Conservation (phyloP, 805 yeast species). For the Lipomyces japonicus region DNA sequence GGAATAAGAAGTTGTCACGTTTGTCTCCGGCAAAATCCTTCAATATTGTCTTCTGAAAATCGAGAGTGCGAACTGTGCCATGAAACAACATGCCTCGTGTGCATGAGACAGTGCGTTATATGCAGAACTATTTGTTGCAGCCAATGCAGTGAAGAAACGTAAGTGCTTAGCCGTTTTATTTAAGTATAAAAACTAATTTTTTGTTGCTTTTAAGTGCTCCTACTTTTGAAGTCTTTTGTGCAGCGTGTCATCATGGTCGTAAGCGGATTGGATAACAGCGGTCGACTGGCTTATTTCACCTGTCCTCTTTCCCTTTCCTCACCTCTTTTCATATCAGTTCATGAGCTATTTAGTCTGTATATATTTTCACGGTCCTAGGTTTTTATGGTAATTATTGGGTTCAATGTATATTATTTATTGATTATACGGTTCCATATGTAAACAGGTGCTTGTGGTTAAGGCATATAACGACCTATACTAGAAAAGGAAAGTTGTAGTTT, state of each 20-base stretch:
- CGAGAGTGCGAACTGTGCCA: constrained; percentile 22
- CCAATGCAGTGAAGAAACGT: constrained; percentile 23
- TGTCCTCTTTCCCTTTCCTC: too few relatives aligned
- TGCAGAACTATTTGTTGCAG: constrained; percentile 27
- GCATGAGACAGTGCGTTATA: constrained; percentile 25
- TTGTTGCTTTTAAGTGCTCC: constrained; percentile 6
- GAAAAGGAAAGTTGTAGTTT: not conserved
- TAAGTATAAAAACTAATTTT: not conserved
- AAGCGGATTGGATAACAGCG: too few relatives aligned
- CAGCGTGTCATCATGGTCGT: too few relatives aligned
- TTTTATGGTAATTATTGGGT: not conserved
- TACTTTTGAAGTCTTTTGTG: constrained; percentile 20
- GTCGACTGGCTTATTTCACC: too few relatives aligned
- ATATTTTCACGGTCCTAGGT: not conserved
- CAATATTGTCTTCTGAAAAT: constrained; percentile 19
- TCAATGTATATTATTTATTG: not conserved
- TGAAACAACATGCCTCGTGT: constrained; percentile 19
- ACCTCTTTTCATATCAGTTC: constrained; percentile 7
- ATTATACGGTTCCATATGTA: not conserved
- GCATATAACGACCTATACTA: not conserved
- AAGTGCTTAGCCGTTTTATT: not conserved
- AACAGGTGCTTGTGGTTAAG: not conserved
- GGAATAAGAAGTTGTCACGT: constrained; percentile 26
- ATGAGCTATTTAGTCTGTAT: not conserved
- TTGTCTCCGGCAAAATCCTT: constrained; percentile 26